phyloP scores from a whole-genome alignment of 306 rosid genomes.

The Ammopiptanthus mongolicus region DNA sequence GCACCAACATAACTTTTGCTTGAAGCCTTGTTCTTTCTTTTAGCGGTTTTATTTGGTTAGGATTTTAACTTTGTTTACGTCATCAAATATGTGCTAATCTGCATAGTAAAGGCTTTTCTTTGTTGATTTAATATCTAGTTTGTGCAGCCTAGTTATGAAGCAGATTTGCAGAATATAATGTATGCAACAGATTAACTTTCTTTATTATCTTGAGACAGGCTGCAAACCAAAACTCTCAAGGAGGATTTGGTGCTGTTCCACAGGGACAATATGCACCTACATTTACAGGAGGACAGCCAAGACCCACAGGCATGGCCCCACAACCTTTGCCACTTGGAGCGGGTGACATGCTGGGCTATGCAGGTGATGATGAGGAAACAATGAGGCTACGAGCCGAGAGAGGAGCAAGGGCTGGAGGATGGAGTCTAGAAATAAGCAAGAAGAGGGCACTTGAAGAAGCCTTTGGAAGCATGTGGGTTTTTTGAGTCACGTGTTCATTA shows the following conservation, averaged over 20 bases:
- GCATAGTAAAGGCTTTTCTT: not conserved
- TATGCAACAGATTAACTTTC: not conserved
- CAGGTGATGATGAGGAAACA: constrained; percentile 59
- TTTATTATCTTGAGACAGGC: not conserved
- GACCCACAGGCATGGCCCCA: constrained; percentile 75
- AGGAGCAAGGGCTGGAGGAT: constrained; percentile 81
- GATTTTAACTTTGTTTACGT: not conserved
- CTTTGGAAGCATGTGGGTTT: constrained; percentile 82
- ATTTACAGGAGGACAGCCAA: constrained; percentile 75
- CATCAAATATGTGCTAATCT: not conserved
- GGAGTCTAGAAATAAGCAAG: constrained; percentile 69
- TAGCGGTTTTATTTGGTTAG: not conserved
- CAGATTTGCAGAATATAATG: not conserved
- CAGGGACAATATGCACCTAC: constrained; percentile 93
- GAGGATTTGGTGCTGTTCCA: constrained; percentile 47
- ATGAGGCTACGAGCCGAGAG: constrained; percentile 64
- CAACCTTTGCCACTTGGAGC: constrained; percentile 80
- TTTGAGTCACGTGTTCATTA: constrained; percentile 10
- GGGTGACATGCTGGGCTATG: constrained; percentile 49
- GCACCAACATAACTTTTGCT: not conserved
- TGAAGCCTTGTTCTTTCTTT: not conserved
- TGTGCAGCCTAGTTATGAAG: not conserved
- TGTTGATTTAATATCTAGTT: not conserved
- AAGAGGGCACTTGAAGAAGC: constrained; percentile 90
- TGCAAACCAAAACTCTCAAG: constrained; percentile 52